Evolutionary conservation across 2,329 filamentous ascomycete genomes (phyloP), one percentile per base, ranked within the genome.

Genomic region (Pseudocercospora vitis): DNA sequence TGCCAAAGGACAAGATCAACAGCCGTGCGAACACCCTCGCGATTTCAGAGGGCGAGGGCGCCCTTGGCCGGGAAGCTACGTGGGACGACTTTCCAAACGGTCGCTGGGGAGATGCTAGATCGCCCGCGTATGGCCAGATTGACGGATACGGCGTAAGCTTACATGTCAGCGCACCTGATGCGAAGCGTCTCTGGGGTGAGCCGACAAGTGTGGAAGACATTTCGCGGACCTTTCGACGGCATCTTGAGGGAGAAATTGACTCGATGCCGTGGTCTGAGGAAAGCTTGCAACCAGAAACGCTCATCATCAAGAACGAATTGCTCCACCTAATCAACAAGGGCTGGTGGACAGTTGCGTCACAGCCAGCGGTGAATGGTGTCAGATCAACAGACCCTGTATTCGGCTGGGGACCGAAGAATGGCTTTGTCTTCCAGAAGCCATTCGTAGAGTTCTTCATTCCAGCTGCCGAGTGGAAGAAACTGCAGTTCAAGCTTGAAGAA

Each of bases 41-140:
- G 23, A 96, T 96, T 53, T 96, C 91, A 0, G 92, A 97, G 74
- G 92, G 94, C 4, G 88, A 96, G 66, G 94, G 92, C 19, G 81
- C 88, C 3, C 78, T 96, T 5, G 94, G 92, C 8, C 82, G 94
- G 46, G 92, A 97, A 77, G 94, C 94, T 28, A 99, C 94, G 0
- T 99, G 94, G 94, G 94, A 99, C 66, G 94, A 99, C 65, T 99
- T 91, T 71, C 92, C 92, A 59, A 97, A 97, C 76, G 94, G 92
- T 23, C 84, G 92, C 51, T 97, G 92, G 85, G 92, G 92, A 68
- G 92, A 96, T 66, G 89, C 91, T 3, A 83, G 92, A 48, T 96
- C 91, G 2, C 91, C 91, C 28, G 92, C 92, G 0, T 97, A 95
- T 68, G 92, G 92, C 65, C 91, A 96, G 71, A 96, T 96, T 55